Base-by-base conservation (phyloP, 2,329 filamentous ascomycete species). In the Aspergillus japonicus region DNA sequence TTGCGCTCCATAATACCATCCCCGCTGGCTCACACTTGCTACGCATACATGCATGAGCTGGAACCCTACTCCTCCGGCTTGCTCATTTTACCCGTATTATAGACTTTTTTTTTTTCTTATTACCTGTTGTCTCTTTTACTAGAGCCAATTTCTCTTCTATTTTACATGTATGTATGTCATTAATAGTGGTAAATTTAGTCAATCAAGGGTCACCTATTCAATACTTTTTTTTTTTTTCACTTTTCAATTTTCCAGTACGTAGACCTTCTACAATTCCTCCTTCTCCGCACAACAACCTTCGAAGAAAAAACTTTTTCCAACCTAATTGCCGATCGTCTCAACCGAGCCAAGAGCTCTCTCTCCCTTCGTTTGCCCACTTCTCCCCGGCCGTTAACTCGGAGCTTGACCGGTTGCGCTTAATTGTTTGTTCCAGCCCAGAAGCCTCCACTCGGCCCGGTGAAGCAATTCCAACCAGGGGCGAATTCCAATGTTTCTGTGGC, bases 161-260 rank as follows among this genome's bases (percentile, higher is more conserved):
- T 73, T 72, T 73, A 71, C 70, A 71, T 74, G 73, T 75, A 74
- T 75, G 73, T 74, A 74, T 75, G 73, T 72, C 69, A 71, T 74
- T 74, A 75, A 74, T 75, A 75, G 73, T 75, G 73, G 71, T 73
- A 73, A 68, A 67, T 66, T 68, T 70, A 71, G 67, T 71, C 63
- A 72, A 71, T 69, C 67, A 73, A 73, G 69, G 70, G 69, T 73
- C 67, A 71, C 56, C 26, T 44, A 44, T 44, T 44, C 39, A 62
- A 60, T 60, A 58, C 29, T 57, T 60, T 10, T 60, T 29, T 50
- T n/a, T 5, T 24, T 39, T 59, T 49, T 33, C 21, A 14, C 11
- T 19, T 39, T 29, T 49, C 10, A 54, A 57, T 23, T 11, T 50
- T 19, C 12, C 23, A 23, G 23, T n/a, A n/a, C n/a, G n/a, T 23